These are phyloP conservation scores for Ascocoryne sarcoides DNA, from an alignment of 2,329 filamentous ascomycete species.

Conservation along the genomic window DNA sequence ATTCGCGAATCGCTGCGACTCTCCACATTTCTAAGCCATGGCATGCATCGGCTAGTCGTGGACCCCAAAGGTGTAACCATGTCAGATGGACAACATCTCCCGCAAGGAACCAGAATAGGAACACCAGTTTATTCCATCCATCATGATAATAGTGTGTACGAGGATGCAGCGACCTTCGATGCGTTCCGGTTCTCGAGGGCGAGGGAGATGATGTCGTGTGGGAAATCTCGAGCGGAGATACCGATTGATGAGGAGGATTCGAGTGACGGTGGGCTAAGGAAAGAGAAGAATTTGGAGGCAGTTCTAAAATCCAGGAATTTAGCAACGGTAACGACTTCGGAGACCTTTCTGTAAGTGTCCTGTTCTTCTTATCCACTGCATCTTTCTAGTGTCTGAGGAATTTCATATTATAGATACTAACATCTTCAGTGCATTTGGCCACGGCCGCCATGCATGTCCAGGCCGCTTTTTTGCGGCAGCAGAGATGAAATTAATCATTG, in stretches of 20 bases:
- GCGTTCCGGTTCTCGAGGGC: constrained; percentile 14
- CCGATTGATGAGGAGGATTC: background rate
- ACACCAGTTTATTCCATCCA: constrained; percentile 12
- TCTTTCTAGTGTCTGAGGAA: too few relatives aligned
- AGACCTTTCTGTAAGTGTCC: constrained; percentile 8
- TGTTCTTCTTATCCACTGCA: too few relatives aligned
- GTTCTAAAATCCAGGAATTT: constrained; percentile 12
- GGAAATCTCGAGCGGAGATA: background rate
- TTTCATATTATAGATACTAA: too few relatives aligned
- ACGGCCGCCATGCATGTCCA: constrained; percentile 17
- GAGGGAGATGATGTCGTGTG: constrained; percentile 1
- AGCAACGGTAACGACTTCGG: constrained; percentile 11
- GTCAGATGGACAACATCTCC: constrained; percentile 12
- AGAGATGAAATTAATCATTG: constrained; percentile 16
- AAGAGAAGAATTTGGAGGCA: constrained; percentile 6
- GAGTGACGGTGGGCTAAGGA: background rate
- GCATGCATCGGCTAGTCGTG: constrained; percentile 20
- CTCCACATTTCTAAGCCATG: constrained; percentile 23
- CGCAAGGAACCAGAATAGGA: constrained; percentile 10
- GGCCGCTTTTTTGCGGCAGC: constrained; percentile 15
- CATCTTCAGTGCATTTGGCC: constrained; percentile 6
- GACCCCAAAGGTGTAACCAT: constrained; percentile 19
- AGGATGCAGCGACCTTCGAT: constrained; percentile 12
- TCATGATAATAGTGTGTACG: constrained; percentile 14
- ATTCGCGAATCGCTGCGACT: constrained; percentile 30